A percentile compares a stretch with the other conserved stretches of the same genome.
Evolutionary conservation across 208 protist species (phyloP).

Genomic region (Crithidia sp.): DNA sequence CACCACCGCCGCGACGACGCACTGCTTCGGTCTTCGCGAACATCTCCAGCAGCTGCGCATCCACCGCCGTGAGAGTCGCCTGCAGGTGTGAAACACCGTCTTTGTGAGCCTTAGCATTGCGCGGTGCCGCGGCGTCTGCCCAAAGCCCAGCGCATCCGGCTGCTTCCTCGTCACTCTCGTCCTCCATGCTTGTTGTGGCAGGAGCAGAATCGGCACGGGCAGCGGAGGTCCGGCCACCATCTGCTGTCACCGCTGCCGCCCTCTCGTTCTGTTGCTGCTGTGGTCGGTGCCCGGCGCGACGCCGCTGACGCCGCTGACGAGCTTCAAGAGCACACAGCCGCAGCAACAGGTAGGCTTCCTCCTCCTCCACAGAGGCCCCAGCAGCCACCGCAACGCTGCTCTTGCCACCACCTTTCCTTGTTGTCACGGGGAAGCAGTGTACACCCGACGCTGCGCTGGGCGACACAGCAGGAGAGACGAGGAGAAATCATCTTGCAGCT

Average conservation of each 20-base stretch:
- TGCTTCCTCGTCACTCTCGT: too few relatives aligned
- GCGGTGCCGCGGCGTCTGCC: too few relatives aligned
- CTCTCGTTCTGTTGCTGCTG: not conserved
- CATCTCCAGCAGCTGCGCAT: constrained; percentile 44
- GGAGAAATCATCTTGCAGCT: constrained; percentile 56
- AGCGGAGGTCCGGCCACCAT: too few relatives aligned
- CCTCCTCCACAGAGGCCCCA: constrained; percentile 27
- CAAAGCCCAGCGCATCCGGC: too few relatives aligned
- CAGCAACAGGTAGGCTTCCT: constrained; percentile 29
- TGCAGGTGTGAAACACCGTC: not conserved
- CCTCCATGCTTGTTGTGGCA: too few relatives aligned
- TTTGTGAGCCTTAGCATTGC: too few relatives aligned
- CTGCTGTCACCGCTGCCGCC: not conserved
- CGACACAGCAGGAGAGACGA: constrained; percentile 49
- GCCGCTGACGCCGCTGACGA: not conserved
- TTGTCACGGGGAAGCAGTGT: not conserved
- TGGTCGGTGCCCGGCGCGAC: not conserved
- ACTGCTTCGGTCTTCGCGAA: constrained; percentile 20
- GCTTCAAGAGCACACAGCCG: constrained; percentile 22
- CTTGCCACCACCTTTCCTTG: not conserved
- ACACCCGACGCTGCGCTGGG: not conserved
- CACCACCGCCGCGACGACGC: not conserved
- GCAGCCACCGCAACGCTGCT: not conserved
- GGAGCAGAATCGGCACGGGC: too few relatives aligned
- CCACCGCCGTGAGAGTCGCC: constrained; percentile 8